Percentiles rank a stretch among this genome's conserved stretches.
phyloP scores from a whole-genome alignment of 331 rosid genomes.

The Rosa hybrid region DNA sequence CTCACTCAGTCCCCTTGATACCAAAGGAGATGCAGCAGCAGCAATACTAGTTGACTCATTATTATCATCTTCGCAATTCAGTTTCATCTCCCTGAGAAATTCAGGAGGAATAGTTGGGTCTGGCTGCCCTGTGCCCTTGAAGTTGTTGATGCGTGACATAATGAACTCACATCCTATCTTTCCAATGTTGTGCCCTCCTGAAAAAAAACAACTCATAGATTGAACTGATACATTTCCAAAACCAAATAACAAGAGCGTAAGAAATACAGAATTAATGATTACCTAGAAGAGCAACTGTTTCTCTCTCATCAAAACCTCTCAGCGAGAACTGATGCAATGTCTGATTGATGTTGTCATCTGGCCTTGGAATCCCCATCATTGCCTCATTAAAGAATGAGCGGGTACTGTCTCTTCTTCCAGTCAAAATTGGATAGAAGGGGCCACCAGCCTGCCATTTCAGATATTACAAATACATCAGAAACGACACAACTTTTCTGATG shows the following conservation, averaged over 20 bases:
- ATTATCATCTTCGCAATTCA: slow-evolving; percentile 31
- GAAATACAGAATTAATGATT: not conserved
- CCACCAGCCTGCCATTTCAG: slow-evolving; percentile 72
- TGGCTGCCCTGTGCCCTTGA: slow-evolving; percentile 57
- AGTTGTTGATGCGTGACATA: slow-evolving; percentile 50
- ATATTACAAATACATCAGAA: slow-evolving; percentile 20
- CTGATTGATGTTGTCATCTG: slow-evolving; percentile 60
- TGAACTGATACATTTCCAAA: not conserved
- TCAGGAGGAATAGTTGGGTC: slow-evolving; percentile 55
- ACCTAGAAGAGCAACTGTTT: slow-evolving; percentile 90
- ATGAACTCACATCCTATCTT: slow-evolving; percentile 66
- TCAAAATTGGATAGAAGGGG: slow-evolving; percentile 79
- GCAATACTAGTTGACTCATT: not conserved
- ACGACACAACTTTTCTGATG: not conserved
- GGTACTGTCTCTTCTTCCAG: slow-evolving; percentile 73
- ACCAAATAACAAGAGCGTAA: not conserved
- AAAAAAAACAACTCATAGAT: not conserved
- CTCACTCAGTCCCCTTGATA: slow-evolving; percentile 30
- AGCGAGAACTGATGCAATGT: slow-evolving; percentile 56
- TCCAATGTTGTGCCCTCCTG: slow-evolving; percentile 73
- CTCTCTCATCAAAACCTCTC: slow-evolving; percentile 79
- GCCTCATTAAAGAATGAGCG: slow-evolving; percentile 61
- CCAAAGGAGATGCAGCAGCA: not conserved
- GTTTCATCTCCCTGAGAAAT: slow-evolving; percentile 52
- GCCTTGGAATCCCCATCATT: slow-evolving; percentile 62